These are phyloP conservation scores for Pythium utonaiense DNA, from an alignment of 352 stramenopile species.

Conservation along the genomic window DNA sequence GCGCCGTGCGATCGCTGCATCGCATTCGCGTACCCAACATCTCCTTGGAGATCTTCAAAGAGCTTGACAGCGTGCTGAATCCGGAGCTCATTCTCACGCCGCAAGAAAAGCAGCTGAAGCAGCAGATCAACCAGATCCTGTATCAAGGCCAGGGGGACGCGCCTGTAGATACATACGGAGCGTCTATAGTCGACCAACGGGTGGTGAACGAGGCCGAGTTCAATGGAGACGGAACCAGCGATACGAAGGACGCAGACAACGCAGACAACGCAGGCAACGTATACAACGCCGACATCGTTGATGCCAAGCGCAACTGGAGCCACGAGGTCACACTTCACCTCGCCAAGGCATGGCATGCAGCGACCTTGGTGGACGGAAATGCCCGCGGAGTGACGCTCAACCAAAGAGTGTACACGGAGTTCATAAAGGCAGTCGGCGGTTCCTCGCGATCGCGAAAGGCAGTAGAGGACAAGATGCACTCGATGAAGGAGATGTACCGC, in stretches of 20 bases:
- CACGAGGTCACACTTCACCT: constrained; percentile 60
- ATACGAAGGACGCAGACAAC: neutral
- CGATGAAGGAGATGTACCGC: constrained; percentile 73
- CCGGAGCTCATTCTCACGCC: constrained; percentile 2
- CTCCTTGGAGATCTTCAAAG: constrained; percentile 45
- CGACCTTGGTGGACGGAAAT: constrained; percentile 26
- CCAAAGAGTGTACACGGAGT: constrained; percentile 50
- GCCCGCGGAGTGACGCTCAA: constrained; percentile 41
- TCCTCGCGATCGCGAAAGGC: constrained; percentile 56
- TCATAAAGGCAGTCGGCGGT: constrained; percentile 39
- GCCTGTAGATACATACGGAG: neutral
- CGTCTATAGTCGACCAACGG: neutral
- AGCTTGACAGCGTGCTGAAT: constrained; percentile 53
- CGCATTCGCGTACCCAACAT: constrained; percentile 59
- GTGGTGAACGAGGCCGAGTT: neutral
- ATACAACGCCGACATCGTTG: constrained; percentile 22
- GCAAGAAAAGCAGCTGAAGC: neutral
- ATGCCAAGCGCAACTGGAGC: constrained; percentile 56
- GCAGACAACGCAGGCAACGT: constrained; percentile 12
- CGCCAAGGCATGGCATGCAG: constrained; percentile 45
- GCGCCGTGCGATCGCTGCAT: constrained; percentile 45
- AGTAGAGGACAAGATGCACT: constrained; percentile 73
- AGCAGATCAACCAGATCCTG: constrained; percentile 2
- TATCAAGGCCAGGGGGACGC: neutral
- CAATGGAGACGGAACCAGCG: neutral